phyloP scores from a whole-genome alignment of 2,329 filamentous ascomycete genomes.

The Colletotrichum phormii region DNA sequence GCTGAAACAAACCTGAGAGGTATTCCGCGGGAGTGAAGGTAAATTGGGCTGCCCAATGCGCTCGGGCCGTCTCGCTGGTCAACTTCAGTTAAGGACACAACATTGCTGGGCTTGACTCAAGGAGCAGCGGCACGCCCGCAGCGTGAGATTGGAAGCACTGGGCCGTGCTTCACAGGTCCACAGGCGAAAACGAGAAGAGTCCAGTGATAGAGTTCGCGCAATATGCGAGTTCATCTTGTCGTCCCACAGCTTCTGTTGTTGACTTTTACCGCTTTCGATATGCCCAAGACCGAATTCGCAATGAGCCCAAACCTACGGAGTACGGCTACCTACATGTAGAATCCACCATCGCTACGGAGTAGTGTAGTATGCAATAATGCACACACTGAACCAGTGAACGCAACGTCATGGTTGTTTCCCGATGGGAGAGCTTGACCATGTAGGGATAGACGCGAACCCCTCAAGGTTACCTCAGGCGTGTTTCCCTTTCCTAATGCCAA shows the following conservation, averaged over 20 bases:
- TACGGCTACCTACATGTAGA: too few species aligned
- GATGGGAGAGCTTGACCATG: neutral
- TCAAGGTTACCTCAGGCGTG: neutral
- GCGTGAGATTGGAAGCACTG: slow-evolving; percentile 1
- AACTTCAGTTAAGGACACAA: neutral
- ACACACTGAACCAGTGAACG: neutral
- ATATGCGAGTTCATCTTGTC: slow-evolving; percentile 23
- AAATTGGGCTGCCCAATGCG: neutral
- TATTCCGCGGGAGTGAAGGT: neutral
- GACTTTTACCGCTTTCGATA: neutral
- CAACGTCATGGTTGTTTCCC: neutral
- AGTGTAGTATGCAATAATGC: too few species aligned
- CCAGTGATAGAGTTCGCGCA: slow-evolving; percentile 11
- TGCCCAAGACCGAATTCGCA: neutral
- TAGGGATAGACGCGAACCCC: neutral
- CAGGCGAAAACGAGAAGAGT: slow-evolving; percentile 15
- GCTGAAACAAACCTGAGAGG: neutral
- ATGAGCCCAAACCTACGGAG: neutral
- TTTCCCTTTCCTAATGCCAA: neutral
- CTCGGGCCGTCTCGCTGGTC: slow-evolving; percentile 10
- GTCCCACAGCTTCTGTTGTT: neutral
- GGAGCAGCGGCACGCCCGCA: slow-evolving; percentile 5
- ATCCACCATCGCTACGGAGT: too few species aligned
- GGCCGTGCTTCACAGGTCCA: neutral
- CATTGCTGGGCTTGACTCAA: slow-evolving; percentile 15